Conservation (phyloP, 352 stramenopile genomes). For the Globisporangium okanoganense region DNA sequence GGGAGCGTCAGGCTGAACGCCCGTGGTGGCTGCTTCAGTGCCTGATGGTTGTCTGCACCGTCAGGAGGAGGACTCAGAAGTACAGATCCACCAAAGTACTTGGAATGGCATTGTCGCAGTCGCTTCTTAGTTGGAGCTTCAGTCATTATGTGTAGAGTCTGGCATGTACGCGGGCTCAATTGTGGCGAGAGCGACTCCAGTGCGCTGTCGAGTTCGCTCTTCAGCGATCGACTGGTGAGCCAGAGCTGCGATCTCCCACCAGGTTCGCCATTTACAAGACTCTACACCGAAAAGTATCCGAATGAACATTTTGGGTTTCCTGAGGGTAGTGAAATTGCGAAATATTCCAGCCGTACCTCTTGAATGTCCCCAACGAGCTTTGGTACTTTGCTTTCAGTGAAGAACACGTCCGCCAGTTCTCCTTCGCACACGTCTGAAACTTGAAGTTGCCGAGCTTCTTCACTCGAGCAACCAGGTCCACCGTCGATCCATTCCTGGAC, state of each 20-base stretch:
- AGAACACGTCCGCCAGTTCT: constrained; percentile 16
- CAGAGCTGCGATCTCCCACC: not conserved
- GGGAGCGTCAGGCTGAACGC: not conserved
- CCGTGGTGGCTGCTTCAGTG: not conserved
- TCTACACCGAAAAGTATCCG: not conserved
- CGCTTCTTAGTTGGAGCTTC: not conserved
- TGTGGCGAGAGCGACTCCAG: not conserved
- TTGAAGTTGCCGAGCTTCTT: not conserved
- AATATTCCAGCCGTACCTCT: constrained; percentile 1
- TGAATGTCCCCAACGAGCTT: not conserved
- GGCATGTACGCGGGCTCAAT: no score
- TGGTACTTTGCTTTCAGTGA: constrained; percentile 11
- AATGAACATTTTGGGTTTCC: not conserved
- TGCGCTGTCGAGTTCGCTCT: not conserved
- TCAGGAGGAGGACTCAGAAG: not conserved
- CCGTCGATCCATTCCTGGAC: not conserved
- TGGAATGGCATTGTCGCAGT: not conserved
- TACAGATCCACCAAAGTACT: constrained; percentile 1
- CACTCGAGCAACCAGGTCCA: not conserved
- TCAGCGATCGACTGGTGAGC: constrained; percentile 14
- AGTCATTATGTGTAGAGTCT: not conserved
- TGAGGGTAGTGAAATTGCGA: not conserved
- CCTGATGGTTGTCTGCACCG: not conserved
- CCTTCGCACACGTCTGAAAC: not conserved
- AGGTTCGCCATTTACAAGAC: not conserved